Evolutionary conservation across 768 basidiomycete species (phyloP).

Genomic region (Amanita inopinata): DNA sequence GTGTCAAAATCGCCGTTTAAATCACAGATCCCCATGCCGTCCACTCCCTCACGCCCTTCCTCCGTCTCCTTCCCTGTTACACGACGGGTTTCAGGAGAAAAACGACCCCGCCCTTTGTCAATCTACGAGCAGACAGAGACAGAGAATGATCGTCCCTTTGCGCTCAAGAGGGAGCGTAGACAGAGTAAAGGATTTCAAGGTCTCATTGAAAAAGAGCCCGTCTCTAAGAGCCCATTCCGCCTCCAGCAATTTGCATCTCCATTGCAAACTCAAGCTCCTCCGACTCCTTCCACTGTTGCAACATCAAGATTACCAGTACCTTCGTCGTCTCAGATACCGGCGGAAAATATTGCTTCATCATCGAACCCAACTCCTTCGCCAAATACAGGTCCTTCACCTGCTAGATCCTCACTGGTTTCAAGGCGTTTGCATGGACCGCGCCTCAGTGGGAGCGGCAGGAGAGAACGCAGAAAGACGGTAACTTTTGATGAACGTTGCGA

Average conservation of each 20-base stretch:
- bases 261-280: constrained; percentile 14
- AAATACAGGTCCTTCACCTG: constrained; percentile 35
- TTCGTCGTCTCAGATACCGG: constrained; percentile 14
- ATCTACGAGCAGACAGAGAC: constrained; percentile 59
- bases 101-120: constrained; percentile 62
- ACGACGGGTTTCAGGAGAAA: constrained; percentile 64
- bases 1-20: constrained; percentile 86
- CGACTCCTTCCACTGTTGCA: constrained; percentile 15
- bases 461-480: constrained; percentile 65
- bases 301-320: constrained; percentile 15
- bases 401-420: constrained; percentile 60
- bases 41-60: constrained; percentile 26
- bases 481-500: constrained; percentile 75
- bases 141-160: constrained; percentile 64
- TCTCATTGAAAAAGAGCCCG: constrained; percentile 66
- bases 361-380: constrained; percentile 20
- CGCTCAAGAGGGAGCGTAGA: constrained; percentile 60
- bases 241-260: constrained; percentile 19
- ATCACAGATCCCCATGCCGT: constrained; percentile 45
- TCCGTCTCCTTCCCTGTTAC: constrained; percentile 26
- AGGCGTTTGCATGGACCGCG: constrained; percentile 73
- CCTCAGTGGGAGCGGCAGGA: constrained; percentile 36
- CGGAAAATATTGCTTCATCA: constrained; percentile 14
- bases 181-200: constrained; percentile 70
- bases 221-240: constrained; percentile 71